Evolutionary conservation across 768 basidiomycete species (phyloP).

Genomic region (Lyophyllum atratum): DNA sequence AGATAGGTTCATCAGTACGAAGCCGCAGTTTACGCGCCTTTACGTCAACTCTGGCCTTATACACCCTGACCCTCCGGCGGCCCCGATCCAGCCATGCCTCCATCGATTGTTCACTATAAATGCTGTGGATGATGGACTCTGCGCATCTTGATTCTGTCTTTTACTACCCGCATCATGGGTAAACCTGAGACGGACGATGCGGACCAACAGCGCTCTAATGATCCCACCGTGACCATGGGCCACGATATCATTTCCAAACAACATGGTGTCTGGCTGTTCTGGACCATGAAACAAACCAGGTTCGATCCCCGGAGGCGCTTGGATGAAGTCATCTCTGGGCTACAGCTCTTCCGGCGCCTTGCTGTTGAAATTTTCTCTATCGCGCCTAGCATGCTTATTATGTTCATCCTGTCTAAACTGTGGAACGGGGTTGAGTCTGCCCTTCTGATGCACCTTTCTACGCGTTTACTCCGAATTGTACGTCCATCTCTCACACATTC

Average conservation of each 20-base stretch:
- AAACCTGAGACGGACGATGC: not conserved
- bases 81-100: not conserved
- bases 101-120: not conserved
- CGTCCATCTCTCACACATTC: not conserved
- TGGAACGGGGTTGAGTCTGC: conserved; percentile 27
- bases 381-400: conserved; percentile 19
- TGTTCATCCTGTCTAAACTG: conserved; percentile 22
- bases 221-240: not conserved
- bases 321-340: conserved; percentile 9
- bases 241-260: conserved; percentile 7
- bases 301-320: conserved; percentile 9
- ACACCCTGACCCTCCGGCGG: no score
- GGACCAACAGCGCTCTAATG: not conserved
- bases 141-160: not conserved
- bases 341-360: conserved; percentile 22
- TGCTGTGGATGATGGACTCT: not conserved
- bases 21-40: no score
- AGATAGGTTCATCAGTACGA: no score
- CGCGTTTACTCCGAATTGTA: conserved; percentile 22
- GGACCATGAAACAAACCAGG: conserved; percentile 4
- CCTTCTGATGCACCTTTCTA: conserved; percentile 26
- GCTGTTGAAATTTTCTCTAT: conserved; percentile 23
- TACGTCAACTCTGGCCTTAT: no score
- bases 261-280: conserved; percentile 21
- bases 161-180: not conserved